Base-by-base conservation (phyloP, 805 yeast species). In the Pichia cabralensis region DNA sequence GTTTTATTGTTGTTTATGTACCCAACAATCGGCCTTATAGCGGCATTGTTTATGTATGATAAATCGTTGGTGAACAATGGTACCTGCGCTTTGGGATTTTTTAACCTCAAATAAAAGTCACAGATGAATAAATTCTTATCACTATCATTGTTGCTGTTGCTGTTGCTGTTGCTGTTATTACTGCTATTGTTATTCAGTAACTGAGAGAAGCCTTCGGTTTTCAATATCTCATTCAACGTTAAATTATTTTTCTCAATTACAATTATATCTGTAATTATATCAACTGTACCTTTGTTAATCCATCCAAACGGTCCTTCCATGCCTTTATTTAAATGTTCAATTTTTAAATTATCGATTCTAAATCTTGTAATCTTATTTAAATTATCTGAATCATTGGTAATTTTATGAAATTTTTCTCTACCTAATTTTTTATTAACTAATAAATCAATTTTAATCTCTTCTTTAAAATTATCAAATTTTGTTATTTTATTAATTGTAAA, bases 301-400 rank as follows among this genome's bases (percentile, higher is more conserved):
- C 99, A 92, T 6, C 97, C 96, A 57, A 92, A 85, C 10, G 97
- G 95, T 0, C 99, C 98, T 35, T 77, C 76, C 38, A 83, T 69
- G 0, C 96, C 97, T 1, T 83, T 73, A 52, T 92, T 92, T 38
- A 92, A 60, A 57, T 92, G 97, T 46, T 89, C 95, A 25, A 92
- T 71, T 50, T 76, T 78, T 36, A 92, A 69, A 20, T 85, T 76
- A 52, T 92, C 97, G 24, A 88, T 79, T 32, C 97, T 62, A 41
- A 85, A 66, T 28, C 96, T 65, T 2, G 89, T 84, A 10, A 81
- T 72, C 37, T 78, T 65, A 40, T 67, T 31, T 34, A 48, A 43
- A 25, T 44, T 38, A 12, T 43, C 39, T n/a, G 46, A 41, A 21
- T 38, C 40, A 29, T 39, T 25, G 16, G 41, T 33, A 25, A 39